phyloP scores from a whole-genome alignment of 108 stramenopile genomes.

The Fragilaria radians region DNA sequence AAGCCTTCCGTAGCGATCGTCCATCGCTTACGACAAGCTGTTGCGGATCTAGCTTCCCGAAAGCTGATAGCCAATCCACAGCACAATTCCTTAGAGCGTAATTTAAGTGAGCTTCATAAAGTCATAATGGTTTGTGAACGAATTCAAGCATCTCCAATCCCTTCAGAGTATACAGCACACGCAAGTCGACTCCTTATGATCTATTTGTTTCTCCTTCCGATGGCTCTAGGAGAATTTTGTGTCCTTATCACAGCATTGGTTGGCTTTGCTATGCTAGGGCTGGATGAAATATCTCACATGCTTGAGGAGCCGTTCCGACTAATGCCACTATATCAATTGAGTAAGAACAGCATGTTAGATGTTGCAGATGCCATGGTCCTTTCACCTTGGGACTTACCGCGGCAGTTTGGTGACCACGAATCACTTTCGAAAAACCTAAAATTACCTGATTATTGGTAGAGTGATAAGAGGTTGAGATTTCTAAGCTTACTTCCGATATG shows the following conservation, averaged over 20 bases:
- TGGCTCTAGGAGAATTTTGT: conserved; percentile 22
- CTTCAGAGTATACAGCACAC: conserved; percentile 37
- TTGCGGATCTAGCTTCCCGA: conserved; percentile 18
- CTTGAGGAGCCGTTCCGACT: conserved; percentile 47
- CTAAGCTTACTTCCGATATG: no score
- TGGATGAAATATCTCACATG: conserved; percentile 42
- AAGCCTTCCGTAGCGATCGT: conserved; percentile 37
- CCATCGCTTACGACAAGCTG: conserved; percentile 30
- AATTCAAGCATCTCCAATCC: conserved; percentile 38
- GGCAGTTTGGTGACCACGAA: not conserved
- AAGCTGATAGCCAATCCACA: conserved; percentile 23
- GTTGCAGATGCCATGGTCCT: conserved; percentile 34
- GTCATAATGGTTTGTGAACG: conserved; percentile 28
- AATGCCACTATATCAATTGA: conserved; percentile 40
- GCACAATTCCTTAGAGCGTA: conserved; percentile 29
- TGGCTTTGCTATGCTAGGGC: conserved; percentile 45
- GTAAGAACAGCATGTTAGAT: conserved; percentile 28
- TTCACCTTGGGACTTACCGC: conserved; percentile 24
- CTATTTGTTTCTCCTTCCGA: conserved; percentile 32
- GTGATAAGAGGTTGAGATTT: no score
- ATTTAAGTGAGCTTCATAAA: conserved; percentile 16
- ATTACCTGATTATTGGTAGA: not conserved
- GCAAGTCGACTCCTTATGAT: conserved; percentile 31
- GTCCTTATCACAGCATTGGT: conserved; percentile 21
- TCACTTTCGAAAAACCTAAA: not conserved